phyloP scores from a whole-genome alignment of 2,329 filamentous ascomycete species.

The Pseudogymnoascus sp. region DNA sequence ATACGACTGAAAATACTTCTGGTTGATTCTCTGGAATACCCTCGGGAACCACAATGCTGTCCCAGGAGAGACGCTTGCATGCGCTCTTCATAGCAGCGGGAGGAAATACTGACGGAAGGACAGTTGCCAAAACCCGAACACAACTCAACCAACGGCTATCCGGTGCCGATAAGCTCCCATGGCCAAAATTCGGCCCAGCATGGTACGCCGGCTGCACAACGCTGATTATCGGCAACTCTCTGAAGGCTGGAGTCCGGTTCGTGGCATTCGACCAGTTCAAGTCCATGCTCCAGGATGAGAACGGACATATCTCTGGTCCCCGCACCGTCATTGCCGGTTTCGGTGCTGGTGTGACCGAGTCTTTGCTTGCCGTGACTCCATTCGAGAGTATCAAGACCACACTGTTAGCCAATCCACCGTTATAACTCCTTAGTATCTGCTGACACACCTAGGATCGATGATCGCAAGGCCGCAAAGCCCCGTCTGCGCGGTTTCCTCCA shows the following conservation, averaged over 20 bases:
- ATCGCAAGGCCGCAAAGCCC: conserved; percentile 78
- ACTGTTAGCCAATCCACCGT: conserved; percentile 42
- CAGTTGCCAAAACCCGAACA: conserved; percentile 81
- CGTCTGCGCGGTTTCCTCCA: conserved; percentile 89
- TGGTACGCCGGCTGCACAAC: conserved; percentile 99
- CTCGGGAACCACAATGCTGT: not conserved
- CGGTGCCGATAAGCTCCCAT: conserved; percentile 79
- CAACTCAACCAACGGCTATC: conserved; percentile 83
- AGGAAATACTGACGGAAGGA: not conserved
- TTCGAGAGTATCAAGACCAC: conserved; percentile 99
- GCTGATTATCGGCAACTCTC: conserved; percentile 89
- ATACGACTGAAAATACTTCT: not conserved
- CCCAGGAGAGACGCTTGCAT: not conserved
- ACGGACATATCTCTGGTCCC: conserved; percentile 84
- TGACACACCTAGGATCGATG: conserved; percentile 63
- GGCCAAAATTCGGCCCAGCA: conserved; percentile 85
- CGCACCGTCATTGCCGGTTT: conserved; percentile 90
- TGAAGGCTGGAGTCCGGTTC: conserved; percentile 94
- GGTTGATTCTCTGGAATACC: not conserved
- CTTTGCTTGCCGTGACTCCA: conserved; percentile 84
- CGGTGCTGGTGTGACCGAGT: conserved; percentile 90
- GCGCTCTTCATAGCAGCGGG: not conserved
- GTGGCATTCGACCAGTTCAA: conserved; percentile 97
- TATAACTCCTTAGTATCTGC: not conserved
- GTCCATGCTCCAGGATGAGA: conserved; percentile 66